Conservation (phyloP, 805 yeast genomes). For the Blastobotrys mokoenaii region DNA sequence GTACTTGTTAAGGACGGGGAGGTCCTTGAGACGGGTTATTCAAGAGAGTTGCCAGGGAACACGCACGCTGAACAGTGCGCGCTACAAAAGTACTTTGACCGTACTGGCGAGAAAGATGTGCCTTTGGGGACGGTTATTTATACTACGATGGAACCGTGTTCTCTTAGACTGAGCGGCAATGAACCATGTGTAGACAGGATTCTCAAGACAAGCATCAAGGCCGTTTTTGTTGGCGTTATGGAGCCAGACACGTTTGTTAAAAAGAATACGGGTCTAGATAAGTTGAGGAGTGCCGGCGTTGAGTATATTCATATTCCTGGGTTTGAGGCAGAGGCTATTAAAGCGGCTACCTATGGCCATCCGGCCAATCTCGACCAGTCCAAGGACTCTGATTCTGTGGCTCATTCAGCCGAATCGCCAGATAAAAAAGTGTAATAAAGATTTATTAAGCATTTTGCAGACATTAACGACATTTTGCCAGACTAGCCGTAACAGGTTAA, state of each 20-base stretch:
- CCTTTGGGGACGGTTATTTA: conserved; percentile 77
- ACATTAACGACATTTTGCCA: too few relatives aligned
- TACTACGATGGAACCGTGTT: conserved; percentile 98
- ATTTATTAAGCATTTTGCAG: too few relatives aligned
- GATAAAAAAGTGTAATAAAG: too few relatives aligned
- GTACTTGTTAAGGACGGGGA: conserved; percentile 56
- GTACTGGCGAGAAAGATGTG: conserved; percentile 31
- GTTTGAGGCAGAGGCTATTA: conserved; percentile 58
- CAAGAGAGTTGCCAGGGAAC: conserved; percentile 87
- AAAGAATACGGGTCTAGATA: conserved; percentile 54
- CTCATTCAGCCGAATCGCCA: too few relatives aligned
- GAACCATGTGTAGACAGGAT: conserved; percentile 81
- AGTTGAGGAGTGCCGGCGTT: conserved; percentile 48
- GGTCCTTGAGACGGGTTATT: conserved; percentile 73
- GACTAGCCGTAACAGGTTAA: too few relatives aligned
- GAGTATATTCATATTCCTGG: conserved; percentile 80
- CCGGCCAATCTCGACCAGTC: too few relatives aligned
- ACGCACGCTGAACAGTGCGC: conserved; percentile 98
- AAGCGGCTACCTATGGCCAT: conserved; percentile 71
- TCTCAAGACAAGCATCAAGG: conserved; percentile 44
- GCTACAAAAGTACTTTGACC: conserved; percentile 52
- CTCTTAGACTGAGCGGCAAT: conserved; percentile 81
- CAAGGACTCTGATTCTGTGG: too few relatives aligned
- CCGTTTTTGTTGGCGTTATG: conserved; percentile 83
- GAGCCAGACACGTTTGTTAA: conserved; percentile 89